These are phyloP conservation scores for Salvia rosmarinus DNA, from an alignment of 257 asterid genomes.

Conservation along the genomic window DNA sequence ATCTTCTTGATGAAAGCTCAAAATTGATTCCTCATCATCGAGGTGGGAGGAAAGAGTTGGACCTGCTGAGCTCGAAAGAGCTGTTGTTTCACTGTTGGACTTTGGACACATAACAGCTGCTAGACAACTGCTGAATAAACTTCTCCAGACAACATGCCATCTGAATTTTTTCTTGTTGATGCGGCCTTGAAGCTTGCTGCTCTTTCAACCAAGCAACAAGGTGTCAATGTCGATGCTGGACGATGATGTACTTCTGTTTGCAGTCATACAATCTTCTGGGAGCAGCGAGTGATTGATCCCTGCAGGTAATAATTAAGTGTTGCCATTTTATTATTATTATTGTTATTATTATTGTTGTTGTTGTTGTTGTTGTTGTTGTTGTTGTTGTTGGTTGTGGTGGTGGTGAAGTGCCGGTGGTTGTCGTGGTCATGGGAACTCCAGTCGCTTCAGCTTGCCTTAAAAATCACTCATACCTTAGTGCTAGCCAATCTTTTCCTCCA, in stretches of 20 bases:
- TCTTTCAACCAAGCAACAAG: conserved; percentile 65
- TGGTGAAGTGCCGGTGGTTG: too few species aligned
- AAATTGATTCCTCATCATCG: conserved; percentile 72
- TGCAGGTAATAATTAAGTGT: conserved; percentile 58
- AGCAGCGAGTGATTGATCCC: conserved; percentile 63
- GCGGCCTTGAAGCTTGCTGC: conserved; percentile 83
- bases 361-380: too few species aligned
- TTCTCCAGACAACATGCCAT: conserved; percentile 79
- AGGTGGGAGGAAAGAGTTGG: conserved; percentile 97
- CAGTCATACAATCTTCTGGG: conserved; percentile 55
- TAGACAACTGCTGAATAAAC: conserved; percentile 84
- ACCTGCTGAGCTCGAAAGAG: conserved; percentile 83
- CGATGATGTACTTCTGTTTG: conserved; percentile 59
- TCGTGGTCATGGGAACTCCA: conserved; percentile 5
- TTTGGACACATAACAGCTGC: conserved; percentile 93
- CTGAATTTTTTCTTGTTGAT: conserved; percentile 74
- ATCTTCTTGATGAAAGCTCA: conserved; percentile 61
- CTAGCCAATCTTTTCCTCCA: conserved; percentile 20
- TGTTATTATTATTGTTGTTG: too few species aligned
- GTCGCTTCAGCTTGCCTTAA: conserved; percentile 21
- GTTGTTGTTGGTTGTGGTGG: too few species aligned
- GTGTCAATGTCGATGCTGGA: conserved; percentile 57
- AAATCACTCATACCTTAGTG: conserved; percentile 25
- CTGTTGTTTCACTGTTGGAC: conserved; percentile 94
- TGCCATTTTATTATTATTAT: background rate